Conservation (phyloP, 768 basidiomycete genomes). For the Pulveroboletus frians region DNA sequence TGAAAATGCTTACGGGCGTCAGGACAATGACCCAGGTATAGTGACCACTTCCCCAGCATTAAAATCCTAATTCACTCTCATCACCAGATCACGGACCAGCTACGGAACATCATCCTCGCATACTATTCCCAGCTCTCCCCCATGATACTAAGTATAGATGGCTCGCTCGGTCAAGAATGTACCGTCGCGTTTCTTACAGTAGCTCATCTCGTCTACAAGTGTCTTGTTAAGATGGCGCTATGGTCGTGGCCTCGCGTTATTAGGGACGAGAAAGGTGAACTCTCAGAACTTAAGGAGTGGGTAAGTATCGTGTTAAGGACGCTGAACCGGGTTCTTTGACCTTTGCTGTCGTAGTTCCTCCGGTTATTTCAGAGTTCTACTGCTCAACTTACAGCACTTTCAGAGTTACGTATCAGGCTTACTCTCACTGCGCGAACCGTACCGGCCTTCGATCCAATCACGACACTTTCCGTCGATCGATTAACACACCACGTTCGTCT, state of each 20-base stretch:
- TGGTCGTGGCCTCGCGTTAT: conserved; percentile 65
- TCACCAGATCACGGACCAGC: conserved; percentile 24
- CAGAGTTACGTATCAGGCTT: conserved; percentile 53
- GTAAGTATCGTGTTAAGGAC: conserved; percentile 32
- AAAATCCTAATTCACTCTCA: not conserved
- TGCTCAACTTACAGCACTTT: conserved; percentile 50
- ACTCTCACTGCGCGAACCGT: conserved; percentile 39
- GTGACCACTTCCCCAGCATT: not conserved
- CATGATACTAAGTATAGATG: conserved; percentile 30
- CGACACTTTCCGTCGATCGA: conserved; percentile 45
- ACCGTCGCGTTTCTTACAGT: conserved; percentile 46
- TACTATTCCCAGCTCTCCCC: conserved; percentile 55
- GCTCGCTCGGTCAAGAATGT: conserved; percentile 34
- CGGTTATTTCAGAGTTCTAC: conserved; percentile 58
- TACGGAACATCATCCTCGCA: conserved; percentile 50
- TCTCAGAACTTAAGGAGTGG: conserved; percentile 46
- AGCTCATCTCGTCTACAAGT: conserved; percentile 72
- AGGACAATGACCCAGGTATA: conserved; percentile 61
- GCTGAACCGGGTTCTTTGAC: conserved; percentile 1
- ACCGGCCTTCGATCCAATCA: conserved; percentile 32
- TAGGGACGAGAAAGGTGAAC: conserved; percentile 40
- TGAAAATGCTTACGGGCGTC: conserved; percentile 67
- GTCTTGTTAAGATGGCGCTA: conserved; percentile 58
- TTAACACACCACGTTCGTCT: conserved; percentile 64
- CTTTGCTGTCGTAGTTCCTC: conserved; percentile 41